Percentiles rank a stretch among this genome's conserved stretches.
Evolutionary conservation across 345 rosid genomes (phyloP).

Genomic region (Rhodomyrtus tomentosa): DNA sequence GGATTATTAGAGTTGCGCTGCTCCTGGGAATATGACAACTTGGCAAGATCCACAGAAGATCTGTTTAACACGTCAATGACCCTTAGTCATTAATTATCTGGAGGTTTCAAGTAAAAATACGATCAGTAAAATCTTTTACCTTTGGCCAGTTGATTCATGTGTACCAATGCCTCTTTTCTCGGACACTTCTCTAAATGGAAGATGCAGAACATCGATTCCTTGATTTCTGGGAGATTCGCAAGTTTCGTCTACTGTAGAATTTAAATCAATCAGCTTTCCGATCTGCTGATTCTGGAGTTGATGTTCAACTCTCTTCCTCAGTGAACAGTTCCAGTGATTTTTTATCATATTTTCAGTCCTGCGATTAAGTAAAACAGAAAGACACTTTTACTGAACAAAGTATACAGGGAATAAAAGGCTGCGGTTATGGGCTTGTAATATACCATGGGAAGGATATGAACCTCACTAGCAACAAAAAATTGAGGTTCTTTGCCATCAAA

Average conservation of each 20-base stretch:
- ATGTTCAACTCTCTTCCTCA: conserved; percentile 36
- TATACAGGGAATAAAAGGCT: background rate
- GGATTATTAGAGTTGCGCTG: background rate
- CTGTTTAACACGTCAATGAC: background rate
- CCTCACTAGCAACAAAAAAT: background rate
- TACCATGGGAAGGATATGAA: background rate
- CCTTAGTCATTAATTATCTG: background rate
- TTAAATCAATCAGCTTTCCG: background rate
- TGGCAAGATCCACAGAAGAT: background rate
- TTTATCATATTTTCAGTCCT: conserved; percentile 64
- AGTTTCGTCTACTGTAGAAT: background rate
- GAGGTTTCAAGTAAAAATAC: background rate
- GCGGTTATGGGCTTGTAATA: background rate
- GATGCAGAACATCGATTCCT: background rate
- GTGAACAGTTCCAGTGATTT: conserved; percentile 62
- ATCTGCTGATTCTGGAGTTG: background rate
- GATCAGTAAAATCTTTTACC: background rate
- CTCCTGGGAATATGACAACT: background rate
- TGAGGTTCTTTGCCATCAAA: background rate
- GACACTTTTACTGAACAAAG: background rate
- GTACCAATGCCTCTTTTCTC: background rate
- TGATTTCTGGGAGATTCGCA: background rate
- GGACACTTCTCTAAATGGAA: background rate
- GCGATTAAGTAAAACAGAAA: background rate
- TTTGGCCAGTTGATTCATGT: background rate